Conservation (phyloP, 345 rosid genomes). For the Mangifera indica region DNA sequence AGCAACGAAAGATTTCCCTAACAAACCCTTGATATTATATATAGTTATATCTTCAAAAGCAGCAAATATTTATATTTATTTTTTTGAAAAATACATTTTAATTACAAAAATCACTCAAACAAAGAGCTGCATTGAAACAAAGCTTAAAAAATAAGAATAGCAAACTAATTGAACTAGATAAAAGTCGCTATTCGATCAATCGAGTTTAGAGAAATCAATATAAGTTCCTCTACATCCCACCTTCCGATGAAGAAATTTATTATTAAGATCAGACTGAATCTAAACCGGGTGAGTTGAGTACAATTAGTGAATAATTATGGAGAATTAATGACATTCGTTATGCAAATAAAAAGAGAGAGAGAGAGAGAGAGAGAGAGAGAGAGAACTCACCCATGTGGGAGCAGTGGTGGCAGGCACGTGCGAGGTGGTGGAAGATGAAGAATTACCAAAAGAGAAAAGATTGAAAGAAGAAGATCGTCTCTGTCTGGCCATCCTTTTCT, state of each 20-base stretch:
- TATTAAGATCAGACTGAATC: too few relatives aligned
- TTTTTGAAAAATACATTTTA: too few relatives aligned
- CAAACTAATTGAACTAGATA: too few relatives aligned
- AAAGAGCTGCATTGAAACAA: background rate
- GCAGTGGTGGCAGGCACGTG: slow-evolving; percentile 48
- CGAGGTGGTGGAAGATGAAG: slow-evolving; percentile 29
- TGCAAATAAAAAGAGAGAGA: background rate
- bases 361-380: background rate
- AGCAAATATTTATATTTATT: too few relatives aligned
- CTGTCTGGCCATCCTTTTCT: slow-evolving; percentile 87
- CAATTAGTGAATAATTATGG: too few relatives aligned
- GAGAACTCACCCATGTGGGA: slow-evolving; percentile 74
- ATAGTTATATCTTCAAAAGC: too few relatives aligned
- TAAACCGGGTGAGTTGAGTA: too few relatives aligned
- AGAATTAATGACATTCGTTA: background rate
- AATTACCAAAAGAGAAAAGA: slow-evolving; percentile 38
- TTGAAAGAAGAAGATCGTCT: slow-evolving; percentile 64
- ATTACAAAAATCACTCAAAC: background rate
- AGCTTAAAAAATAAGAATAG: background rate
- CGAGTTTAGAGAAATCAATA: background rate
- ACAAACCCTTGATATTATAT: too few relatives aligned
- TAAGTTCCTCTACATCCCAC: background rate
- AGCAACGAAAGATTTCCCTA: too few relatives aligned
- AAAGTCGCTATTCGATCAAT: too few relatives aligned
- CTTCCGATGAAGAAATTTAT: background rate